These are phyloP conservation scores for Pseudozyma hubeiensis DNA, from an alignment of 1,284 basidiomycete genomes.

Conservation along the genomic window DNA sequence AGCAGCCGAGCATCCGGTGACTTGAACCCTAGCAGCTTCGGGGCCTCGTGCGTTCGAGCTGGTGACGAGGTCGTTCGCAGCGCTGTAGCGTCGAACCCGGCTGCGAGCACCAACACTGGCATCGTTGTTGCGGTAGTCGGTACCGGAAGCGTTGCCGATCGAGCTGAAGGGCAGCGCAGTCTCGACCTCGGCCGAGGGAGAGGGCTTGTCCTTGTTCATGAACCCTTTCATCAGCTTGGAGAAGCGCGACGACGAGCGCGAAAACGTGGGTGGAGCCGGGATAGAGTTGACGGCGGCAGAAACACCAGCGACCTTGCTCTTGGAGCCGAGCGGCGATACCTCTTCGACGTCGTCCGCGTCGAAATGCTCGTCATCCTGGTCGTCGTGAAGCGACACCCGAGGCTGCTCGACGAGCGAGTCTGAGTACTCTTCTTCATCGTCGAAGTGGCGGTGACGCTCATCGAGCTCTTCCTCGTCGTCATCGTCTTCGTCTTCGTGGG, in stretches of 20 bases:
- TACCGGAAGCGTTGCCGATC: constrained; percentile 9
- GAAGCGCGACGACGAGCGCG: constrained; percentile 38
- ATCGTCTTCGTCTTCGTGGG: constrained; percentile 1
- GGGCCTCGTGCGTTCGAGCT: constrained; percentile 2
- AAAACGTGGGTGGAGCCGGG: constrained; percentile 16
- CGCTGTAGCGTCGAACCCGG: constrained; percentile 34
- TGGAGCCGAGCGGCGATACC: constrained; percentile 11
- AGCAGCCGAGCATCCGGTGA: constrained; percentile 48
- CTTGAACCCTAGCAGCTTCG: constrained; percentile 26
- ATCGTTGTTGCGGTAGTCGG: constrained; percentile 19
- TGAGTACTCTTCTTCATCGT: constrained; percentile 21
- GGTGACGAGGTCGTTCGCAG: constrained; percentile 26
- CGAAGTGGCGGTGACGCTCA: constrained; percentile 3
- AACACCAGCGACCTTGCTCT: constrained; percentile 29
- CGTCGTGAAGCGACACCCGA: constrained; percentile 8
- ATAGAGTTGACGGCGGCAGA: constrained; percentile 7
- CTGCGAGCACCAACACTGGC: constrained; percentile 10
- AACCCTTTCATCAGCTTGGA: constrained; percentile 39
- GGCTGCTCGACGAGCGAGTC: constrained; percentile 32
- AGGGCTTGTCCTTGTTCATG: constrained; percentile 40
- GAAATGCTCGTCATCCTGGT: constrained; percentile 18
- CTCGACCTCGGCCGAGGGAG: constrained; percentile 19
- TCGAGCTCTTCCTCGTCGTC: constrained; percentile 4
- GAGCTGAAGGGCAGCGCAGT: constrained; percentile 14
- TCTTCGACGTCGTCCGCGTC: constrained; percentile 22